Base-by-base conservation (phyloP, 2,329 filamentous ascomycete species). In the Neopestalotiopsis sp. region DNA sequence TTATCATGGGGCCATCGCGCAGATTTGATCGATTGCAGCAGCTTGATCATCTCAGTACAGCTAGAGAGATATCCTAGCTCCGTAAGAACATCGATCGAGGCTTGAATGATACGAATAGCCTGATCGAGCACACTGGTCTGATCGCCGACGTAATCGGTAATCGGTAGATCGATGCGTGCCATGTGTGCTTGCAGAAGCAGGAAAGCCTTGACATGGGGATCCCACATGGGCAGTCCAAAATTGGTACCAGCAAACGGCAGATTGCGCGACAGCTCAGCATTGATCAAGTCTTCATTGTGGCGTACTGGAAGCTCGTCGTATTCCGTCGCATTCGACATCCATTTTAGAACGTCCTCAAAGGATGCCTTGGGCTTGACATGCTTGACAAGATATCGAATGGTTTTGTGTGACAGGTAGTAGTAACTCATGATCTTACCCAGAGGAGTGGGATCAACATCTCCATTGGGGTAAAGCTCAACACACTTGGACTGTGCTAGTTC, bases 391-490 rank as follows among this genome's bases (percentile, higher is more conserved):
- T 94, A 91, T 1, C 96, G 93, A 75, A 99, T 94, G 0, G 96
- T 99, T 81, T 93, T 93, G 83, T 99, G 96, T 0, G 95, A 97
- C 62, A 96, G 90, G 78, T 99, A 99, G 86, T 99, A 99, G 85
- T 98, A 99, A 79, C 93, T 97, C 94, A 98, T 98, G 77, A 99
- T 98, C 84, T 97, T 98, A 75, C 96, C 96, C 6, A 98, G 87
- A 0, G 95, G 91, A 0, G 96, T 98, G 0, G 95, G 85, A 74
- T 97, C 93, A 34, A 99, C 91, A 74, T 97, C 92, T 58, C 95
- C 95, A 72, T 96, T 97, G 59, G 92, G 91, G 75, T 94, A 92
- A 3, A 97, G 86, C 20, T 91, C 87, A 17, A 97, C 90, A 82
- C 96, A 99, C 67, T 91, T 91, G 1, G 95, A 98, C 71, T 92